phyloP scores from a whole-genome alignment of 2,329 filamentous ascomycete species.

The Curvularia sp. region DNA sequence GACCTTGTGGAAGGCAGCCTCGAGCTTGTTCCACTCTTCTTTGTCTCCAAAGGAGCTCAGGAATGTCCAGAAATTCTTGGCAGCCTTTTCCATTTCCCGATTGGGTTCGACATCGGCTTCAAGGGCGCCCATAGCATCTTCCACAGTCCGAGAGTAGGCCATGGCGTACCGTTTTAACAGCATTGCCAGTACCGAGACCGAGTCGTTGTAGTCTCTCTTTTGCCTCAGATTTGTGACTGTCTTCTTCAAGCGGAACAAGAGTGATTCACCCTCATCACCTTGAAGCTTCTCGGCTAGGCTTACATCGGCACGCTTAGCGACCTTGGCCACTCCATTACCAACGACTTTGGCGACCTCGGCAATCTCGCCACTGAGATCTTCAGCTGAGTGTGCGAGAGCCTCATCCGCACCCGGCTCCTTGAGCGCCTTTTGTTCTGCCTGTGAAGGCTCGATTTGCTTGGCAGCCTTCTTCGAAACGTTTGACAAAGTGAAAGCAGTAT shows the following conservation, averaged over 20 bases:
- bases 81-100: constrained; percentile 74
- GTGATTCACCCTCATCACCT: constrained; percentile 74
- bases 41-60: constrained; percentile 79
- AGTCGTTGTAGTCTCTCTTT: constrained; percentile 82
- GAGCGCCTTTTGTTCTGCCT: constrained; percentile 64
- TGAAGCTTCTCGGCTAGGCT: constrained; percentile 77
- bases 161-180: constrained; percentile 80
- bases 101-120: constrained; percentile 78
- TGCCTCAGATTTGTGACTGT: constrained; percentile 76
- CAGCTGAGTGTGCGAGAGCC: constrained; percentile 60
- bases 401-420: constrained; percentile 60
- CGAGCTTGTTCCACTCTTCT: constrained; percentile 77
- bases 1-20: constrained; percentile 72
- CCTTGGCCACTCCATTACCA: constrained; percentile 55
- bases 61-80: constrained; percentile 81
- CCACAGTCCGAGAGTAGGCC: constrained; percentile 76
- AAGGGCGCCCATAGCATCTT: constrained; percentile 70
- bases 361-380: constrained; percentile 66
- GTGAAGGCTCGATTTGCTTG: constrained; percentile 73
- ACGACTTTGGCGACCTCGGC: constrained; percentile 56
- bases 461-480: constrained; percentile 77
- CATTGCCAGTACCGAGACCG: constrained; percentile 77
- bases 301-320: constrained; percentile 66
- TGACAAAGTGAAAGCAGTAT: constrained; percentile 82
- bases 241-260: constrained; percentile 78